Base-by-base conservation (phyloP, 208 protist genomes). In the Vickermania spadyakhi region DNA sequence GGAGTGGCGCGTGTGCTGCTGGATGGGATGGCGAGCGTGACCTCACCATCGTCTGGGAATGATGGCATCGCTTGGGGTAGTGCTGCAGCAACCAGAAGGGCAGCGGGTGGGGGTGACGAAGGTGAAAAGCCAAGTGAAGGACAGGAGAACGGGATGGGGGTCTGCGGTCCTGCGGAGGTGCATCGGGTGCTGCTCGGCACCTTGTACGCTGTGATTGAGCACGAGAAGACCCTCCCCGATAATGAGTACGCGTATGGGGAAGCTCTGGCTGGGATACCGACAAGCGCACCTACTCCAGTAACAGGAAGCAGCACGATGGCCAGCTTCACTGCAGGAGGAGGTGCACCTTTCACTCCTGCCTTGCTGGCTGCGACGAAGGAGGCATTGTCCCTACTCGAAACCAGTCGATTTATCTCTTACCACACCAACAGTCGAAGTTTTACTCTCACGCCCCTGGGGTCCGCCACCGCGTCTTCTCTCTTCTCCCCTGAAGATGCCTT, bases 401-500 rank as follows among this genome's bases (percentile, higher is more conserved):
- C 14, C 25, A 14, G 50, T 7, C 28, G 26, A 7, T 59, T 59
- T 21, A 42, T 59, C 11, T 26, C n/a, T 18, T 59, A 21, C 28
- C 14, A 69, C 65, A 4, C 54, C 41, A n/a, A 5, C 13, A 51
- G 67, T 13, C 23, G 41, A 18, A 49, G 52, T n/a, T 80, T 73
- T 53, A n/a, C 23, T 1, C 27, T 68, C 22, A 75, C 66, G 29
- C 71, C 57, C 27, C 71, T 80, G 7, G 73, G 45, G 22, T 28
- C 29, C n/a, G 73, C 73, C 18, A 70, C 59, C 18, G 50, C 77
- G 31, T 28, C 51, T 5, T 67, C 66, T 1, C 52, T 58, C 4
- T 21, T 82, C 31, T 21, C 52, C 1, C 76, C 76, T 28, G 64
- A 77, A n/a, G 76, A 82, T 23, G 76, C 64, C 18, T 22, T 74